Evolutionary conservation across 2,329 filamentous ascomycete genomes (phyloP), one percentile per base, ranked within the genome.

Genomic region (Trichoderma lentiforme): DNA sequence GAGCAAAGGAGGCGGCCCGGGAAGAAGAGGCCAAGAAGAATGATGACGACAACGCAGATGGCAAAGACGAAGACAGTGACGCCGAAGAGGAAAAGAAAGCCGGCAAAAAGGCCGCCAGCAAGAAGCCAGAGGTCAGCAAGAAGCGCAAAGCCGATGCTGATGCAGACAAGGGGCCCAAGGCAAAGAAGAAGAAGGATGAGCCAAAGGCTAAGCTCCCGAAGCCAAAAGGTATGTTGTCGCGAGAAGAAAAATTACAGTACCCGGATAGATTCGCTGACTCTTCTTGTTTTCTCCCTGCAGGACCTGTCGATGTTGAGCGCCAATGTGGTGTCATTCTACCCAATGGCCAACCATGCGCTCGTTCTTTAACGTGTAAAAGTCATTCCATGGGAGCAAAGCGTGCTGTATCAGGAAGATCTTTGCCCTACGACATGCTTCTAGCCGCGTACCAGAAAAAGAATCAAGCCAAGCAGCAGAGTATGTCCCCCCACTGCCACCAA

Each of bases 391-490:
- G 95, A 12, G 92, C 95, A 6, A 98, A 98, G 82, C 88, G 95
- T 76, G 92, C 92, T 1, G 95, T 98, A 3, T 92, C 93, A 6
- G 95, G 95, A 1, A 88, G 95, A 73, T 96, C 93, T 58, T 83
- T 97, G 73, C 95, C 95, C 1, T 98, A 98, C 79, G 94, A 97
- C 81, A 96, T 97, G 91, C 85, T 98, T 51, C 86, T 98, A 47
- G 91, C 92, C 15, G 91, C 92, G 8, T 96, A 96, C 78, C 93
- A 96, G 81, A 98, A 98, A 87, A 98, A 98, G 86, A 99, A 99
- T 78, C 96, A 98, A 81, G 96, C 96, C 26, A 97, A 97, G 79
- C 93, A 97, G 84, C 96, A 98, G 82, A 97, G 93, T 95, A 86
- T 83, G 91, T 87, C 57, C 51, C 69, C 18, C 51, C 28, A 6